A percentile compares a stretch with the other conserved stretches of the same genome.
Evolutionary conservation across 768 basidiomycete genomes (phyloP).

Genomic region (Amyloporia xantha): DNA sequence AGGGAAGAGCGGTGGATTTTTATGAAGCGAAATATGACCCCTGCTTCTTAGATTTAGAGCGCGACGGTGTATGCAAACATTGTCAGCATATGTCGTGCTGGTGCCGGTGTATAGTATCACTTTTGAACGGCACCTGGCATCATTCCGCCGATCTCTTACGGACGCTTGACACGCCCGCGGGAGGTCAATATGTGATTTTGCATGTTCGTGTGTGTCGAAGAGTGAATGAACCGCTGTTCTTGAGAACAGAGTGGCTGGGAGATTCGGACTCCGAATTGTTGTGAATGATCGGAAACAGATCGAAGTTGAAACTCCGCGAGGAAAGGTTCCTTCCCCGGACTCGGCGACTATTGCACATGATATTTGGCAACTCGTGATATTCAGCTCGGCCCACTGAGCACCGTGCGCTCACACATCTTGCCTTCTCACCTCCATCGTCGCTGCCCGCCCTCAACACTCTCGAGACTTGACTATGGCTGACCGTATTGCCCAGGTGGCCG

Average conservation of each 20-base stretch:
- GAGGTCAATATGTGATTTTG: no score
- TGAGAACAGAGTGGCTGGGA: no score
- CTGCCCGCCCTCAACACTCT: conserved; percentile 1
- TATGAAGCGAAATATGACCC: conserved; percentile 31
- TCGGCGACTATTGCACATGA: background rate
- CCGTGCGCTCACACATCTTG: background rate
- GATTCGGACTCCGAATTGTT: no score
- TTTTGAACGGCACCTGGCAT: no score
- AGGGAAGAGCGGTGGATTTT: conserved; percentile 62
- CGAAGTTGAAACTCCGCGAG: no score
- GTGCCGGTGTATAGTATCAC: no score
- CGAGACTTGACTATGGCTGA: conserved; percentile 19
- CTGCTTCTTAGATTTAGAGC: background rate
- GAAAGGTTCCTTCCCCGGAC: no score
- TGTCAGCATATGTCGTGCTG: background rate
- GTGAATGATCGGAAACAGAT: no score
- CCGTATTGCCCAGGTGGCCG: conserved; percentile 59
- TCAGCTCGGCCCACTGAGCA: background rate
- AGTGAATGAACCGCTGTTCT: no score
- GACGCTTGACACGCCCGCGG: no score
- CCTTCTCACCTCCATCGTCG: conserved; percentile 1
- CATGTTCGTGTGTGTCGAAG: no score
- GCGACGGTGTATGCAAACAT: background rate
- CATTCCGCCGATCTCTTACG: no score
- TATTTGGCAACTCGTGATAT: background rate